phyloP scores from a whole-genome alignment of 1,139 yeast species.

The Williopsis jadinii region DNA sequence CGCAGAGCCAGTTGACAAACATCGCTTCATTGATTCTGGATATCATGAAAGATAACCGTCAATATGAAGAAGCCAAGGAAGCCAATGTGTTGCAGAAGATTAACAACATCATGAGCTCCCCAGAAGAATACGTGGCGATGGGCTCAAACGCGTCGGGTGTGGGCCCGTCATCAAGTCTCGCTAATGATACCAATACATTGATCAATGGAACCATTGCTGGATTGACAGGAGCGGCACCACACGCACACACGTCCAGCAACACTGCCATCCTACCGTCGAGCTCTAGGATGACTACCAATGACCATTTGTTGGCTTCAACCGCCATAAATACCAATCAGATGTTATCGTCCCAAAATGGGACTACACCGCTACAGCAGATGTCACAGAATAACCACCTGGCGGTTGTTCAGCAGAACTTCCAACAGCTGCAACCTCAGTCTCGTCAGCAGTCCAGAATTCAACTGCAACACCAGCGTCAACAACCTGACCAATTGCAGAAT shows the following conservation, averaged over 20 bases:
- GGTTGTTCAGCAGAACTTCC: constrained; percentile 11
- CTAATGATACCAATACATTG: constrained; percentile 15
- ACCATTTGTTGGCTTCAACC: constrained; percentile 14
- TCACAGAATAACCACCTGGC: constrained; percentile 8
- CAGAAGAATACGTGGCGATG: constrained; percentile 15
- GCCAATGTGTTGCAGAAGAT: constrained; percentile 16
- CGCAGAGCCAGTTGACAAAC: constrained; percentile 18
- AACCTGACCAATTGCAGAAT: constrained; percentile 4
- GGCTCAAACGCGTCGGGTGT: constrained; percentile 4
- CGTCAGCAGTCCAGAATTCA: constrained; percentile 4
- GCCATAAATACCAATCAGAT: constrained; percentile 10
- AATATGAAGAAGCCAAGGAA: constrained; percentile 18
- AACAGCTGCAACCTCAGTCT: constrained; percentile 9
- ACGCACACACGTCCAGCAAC: constrained; percentile 1
- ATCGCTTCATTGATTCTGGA: constrained; percentile 20
- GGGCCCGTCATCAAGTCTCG: constrained; percentile 8
- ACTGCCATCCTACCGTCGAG: constrained; percentile 8
- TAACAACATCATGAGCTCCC: constrained; percentile 13
- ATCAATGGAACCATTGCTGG: constrained; percentile 14
- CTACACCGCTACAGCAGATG: constrained; percentile 5
- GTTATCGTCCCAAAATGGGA: constrained; percentile 7
- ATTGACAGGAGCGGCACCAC: constrained; percentile 2
- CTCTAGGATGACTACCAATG: constrained; percentile 9
- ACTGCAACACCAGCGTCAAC: constrained; percentile 6
- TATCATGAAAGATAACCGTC: constrained; percentile 18